A percentile compares a stretch with the other conserved stretches of the same genome.
phyloP scores from a whole-genome alignment of 148 eudicot genomes.

The Rhododendron ovatum region DNA sequence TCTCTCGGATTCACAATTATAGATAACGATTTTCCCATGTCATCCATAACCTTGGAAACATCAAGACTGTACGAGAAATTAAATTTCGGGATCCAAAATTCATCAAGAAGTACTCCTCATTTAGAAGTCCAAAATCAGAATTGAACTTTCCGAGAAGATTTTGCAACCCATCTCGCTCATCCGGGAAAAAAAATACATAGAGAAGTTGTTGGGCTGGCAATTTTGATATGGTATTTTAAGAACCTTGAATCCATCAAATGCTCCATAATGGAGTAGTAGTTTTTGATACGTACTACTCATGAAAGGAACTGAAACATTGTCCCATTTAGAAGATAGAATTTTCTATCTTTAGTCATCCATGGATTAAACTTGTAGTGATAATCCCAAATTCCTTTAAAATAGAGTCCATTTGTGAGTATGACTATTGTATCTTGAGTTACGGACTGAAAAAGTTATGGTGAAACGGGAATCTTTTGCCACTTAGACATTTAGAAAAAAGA shows the following conservation, averaged over 20 bases:
- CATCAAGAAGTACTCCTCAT: not conserved
- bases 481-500: no score
- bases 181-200: not conserved
- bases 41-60: not conserved
- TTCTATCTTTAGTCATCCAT: no score
- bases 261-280: no score
- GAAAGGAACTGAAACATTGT: no score
- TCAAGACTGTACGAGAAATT: not conserved
- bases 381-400: no score
- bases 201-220: not conserved
- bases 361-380: no score
- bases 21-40: constrained; percentile 10
- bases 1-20: not conserved
- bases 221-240: not conserved
- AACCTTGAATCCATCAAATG: not conserved
- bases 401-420: no score
- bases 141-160: not conserved
- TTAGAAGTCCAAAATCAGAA: not conserved
- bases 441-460: no score
- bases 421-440: no score
- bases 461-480: no score
- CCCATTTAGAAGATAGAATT: no score
- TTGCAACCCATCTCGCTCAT: not conserved
- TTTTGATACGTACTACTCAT: no score
- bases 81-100: constrained; percentile 13